Percentiles rank a stretch among this genome's conserved stretches.
Evolutionary conservation across 371 early-diverging fungal species (phyloP).

Genomic region (Chytridium lagenaria): DNA sequence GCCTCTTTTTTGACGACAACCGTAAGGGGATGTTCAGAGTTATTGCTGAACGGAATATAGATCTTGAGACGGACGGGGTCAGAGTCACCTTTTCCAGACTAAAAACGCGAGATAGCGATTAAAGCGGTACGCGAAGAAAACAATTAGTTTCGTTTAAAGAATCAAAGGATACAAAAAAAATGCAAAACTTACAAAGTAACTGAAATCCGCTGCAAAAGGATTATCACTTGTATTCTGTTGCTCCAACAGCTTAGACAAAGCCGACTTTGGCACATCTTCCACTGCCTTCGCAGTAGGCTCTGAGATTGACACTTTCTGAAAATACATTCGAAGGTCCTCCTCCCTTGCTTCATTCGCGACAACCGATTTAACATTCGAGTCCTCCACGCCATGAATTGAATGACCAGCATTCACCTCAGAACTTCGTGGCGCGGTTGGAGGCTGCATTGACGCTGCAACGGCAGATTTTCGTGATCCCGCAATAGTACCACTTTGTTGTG

Average conservation of each 20-base stretch:
- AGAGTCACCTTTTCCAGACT: constrained; percentile 50
- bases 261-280: constrained; percentile 33
- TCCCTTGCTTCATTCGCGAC: constrained; percentile 1
- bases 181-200: constrained; percentile 43
- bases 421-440: background rate
- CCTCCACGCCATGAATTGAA: background rate
- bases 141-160: background rate
- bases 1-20: constrained; percentile 83
- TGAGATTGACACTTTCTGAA: background rate
- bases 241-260: constrained; percentile 42
- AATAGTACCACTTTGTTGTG: background rate
- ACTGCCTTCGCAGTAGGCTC: background rate
- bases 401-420: constrained; percentile 3
- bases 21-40: constrained; percentile 59
- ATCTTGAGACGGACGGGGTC: constrained; percentile 48
- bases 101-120: background rate
- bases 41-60: constrained; percentile 45
- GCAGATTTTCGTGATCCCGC: background rate
- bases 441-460: background rate
- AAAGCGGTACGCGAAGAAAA: background rate
- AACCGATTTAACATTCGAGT: background rate
- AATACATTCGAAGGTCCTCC: constrained; percentile 10
- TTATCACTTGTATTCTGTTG: constrained; percentile 45
- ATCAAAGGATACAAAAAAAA: background rate
- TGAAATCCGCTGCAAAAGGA: constrained; percentile 50